Evolutionary conservation across 371 early-diverging fungal species (phyloP), one percentile per base, ranked within the genome.

Genomic region (Batrachochytrium dendrobatidis): DNA sequence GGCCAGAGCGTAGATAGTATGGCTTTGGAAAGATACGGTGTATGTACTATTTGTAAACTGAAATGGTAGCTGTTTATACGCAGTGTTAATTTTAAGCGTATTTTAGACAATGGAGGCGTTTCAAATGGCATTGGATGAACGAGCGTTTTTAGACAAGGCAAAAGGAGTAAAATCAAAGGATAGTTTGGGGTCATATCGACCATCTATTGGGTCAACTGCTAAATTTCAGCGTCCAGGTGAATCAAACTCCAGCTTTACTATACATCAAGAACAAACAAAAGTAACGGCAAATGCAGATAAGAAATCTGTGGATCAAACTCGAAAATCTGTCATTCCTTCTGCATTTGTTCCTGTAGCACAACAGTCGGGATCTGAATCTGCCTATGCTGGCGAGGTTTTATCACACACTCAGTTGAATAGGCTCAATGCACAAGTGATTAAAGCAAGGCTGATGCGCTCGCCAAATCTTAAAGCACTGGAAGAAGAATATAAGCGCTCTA

Each of bases 381-480:
- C n/a, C n/a, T n/a, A n/a, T n/a, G n/a, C n/a, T n/a, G n/a, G n/a
- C n/a, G n/a, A n/a, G n/a, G n/a, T n/a, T n/a, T n/a, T n/a, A n/a
- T n/a, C n/a, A n/a, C n/a, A n/a, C n/a, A n/a, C n/a, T 44, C 84
- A 94, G 58, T 71, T 95, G 28, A 95, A 95, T 80, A 89, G 84
- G 60, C 69, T 95, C 51, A 82, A 87, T n/a, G 84, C 94, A 0
- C 80, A 86, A 46, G 77, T 88, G 7, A 66, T 95, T 30, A 87
- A 89, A 52, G 95, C 94, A 2, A 83, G 74, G 46, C 55, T 95
- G 53, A 75, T 85, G 79, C 85, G 84, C 1, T 58, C 74, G 2
- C 79, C 80, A 1, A 79, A 89, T 43, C 81, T 82, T 1, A 81
- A 80, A 0, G 76, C 77, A 8, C 69, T 95, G 4, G 88, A 91